Percentiles rank a stretch among this genome's conserved stretches.
These are phyloP conservation scores for Cyclotella atomus DNA, from an alignment of 108 stramenopile species.

Conservation along the genomic window DNA sequence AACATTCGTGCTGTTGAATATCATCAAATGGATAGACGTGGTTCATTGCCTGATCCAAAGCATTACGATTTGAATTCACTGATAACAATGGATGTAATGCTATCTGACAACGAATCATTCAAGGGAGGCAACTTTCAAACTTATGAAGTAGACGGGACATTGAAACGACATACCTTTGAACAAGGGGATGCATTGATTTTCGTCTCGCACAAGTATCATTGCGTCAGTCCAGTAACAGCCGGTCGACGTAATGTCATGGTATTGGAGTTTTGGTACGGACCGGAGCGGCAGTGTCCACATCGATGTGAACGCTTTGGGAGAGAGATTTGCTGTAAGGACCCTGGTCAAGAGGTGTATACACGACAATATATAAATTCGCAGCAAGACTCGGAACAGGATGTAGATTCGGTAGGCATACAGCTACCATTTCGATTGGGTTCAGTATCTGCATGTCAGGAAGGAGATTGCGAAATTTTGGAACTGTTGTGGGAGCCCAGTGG, in stretches of 20 bases:
- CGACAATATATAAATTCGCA: constrained; percentile 8
- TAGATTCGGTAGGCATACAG: background rate
- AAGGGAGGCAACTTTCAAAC: constrained; percentile 31
- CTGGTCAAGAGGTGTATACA: constrained; percentile 19
- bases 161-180: constrained; percentile 20
- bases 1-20: constrained; percentile 36
- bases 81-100: constrained; percentile 30
- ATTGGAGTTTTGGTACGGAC: constrained; percentile 39
- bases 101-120: constrained; percentile 22
- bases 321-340: constrained; percentile 29
- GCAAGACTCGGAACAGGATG: background rate
- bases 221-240: constrained; percentile 14
- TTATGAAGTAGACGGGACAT: constrained; percentile 22
- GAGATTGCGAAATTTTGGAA: constrained; percentile 14
- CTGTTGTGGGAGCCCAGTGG: constrained; percentile 35
- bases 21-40: constrained; percentile 32
- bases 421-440: constrained; percentile 35
- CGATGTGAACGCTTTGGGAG: constrained; percentile 33
- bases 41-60: constrained; percentile 23
- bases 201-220: constrained; percentile 37
- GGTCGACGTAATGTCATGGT: constrained; percentile 42
- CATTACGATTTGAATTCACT: constrained; percentile 39
- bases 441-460: constrained; percentile 14
- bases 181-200: constrained; percentile 38
- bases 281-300: constrained; percentile 32